Evolutionary conservation across 2,329 filamentous ascomycete species (phyloP), one percentile per base, ranked within the genome.

Genomic region (Sclerotiophoma versabilis): DNA sequence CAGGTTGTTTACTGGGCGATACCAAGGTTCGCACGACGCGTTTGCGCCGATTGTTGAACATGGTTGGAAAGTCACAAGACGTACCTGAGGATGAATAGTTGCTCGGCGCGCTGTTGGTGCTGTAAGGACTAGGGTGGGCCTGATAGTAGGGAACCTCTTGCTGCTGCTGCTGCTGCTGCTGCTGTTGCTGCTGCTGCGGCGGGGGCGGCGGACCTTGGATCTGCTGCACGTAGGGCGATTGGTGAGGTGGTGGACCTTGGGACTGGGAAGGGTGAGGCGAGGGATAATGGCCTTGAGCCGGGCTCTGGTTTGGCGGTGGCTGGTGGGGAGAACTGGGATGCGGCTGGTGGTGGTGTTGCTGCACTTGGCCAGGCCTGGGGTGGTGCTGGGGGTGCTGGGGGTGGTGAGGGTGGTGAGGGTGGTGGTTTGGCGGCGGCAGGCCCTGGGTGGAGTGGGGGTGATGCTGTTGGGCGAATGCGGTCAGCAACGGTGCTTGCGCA

Each of bases 41-140:
- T 57, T 42, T 49, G 34, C 27, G 45, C 34, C 56, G 44, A 46
- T 54, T 52, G 50, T 50, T 26, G 29, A 30, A 34, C 2, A 26
- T 11, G 3, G 22, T 30, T 32, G 27, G 26, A 17, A n/a, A 37
- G 26, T 34, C 30, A 58, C 23, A 56, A 52, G 11, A 63, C 72
- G 51, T 71, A 76, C 73, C 73, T 66, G 90, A 90, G 73, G 92
- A 91, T 61, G 91, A 88, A 77, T 96, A 96, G 79, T 90, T 90
- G 77, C 89, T 90, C 49, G 89, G 87, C 57, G 89, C 86, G 78
- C 89, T 91, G 64, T 90, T 87, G 49, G 90, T 89, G 78, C 89
- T 92, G 80, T 96, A 96, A 10, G 91, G 86, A 74, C 87, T 91
- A 60, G 90, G 90, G 72, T 95, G 90, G 53, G 88, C 85, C 71